These are phyloP conservation scores for Suillus luteus DNA, from an alignment of 768 basidiomycete species.

Conservation along the genomic window DNA sequence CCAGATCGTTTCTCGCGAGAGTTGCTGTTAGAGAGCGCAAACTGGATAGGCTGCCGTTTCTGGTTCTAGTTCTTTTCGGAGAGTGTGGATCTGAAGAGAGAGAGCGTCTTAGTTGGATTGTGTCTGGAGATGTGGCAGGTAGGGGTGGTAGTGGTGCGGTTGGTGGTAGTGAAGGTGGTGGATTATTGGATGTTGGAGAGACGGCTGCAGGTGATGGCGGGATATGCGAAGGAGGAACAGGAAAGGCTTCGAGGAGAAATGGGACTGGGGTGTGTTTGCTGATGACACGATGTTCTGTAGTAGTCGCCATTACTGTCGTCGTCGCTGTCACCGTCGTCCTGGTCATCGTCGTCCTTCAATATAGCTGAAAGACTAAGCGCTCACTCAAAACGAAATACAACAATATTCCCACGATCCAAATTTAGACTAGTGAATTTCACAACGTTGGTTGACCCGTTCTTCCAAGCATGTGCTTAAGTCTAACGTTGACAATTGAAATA, in stretches of 20 bases:
- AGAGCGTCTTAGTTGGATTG: neutral
- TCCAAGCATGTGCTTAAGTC: no score
- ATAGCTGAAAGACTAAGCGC: neutral
- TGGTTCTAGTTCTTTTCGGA: neutral
- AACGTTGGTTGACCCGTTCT: no score
- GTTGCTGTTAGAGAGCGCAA: neutral
- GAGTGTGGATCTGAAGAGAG: neutral
- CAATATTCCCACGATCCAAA: neutral
- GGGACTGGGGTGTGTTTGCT: constrained; percentile 36
- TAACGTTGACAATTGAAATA: no score
- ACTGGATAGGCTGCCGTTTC: constrained; percentile 3
- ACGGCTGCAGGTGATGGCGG: constrained; percentile 21
- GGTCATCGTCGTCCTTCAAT: neutral
- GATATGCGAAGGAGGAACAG: constrained; percentile 37
- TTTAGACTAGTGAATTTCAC: neutral
- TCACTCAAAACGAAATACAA: neutral
- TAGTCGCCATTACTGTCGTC: neutral
- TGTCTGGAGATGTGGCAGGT: constrained; percentile 55
- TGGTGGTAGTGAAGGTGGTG: constrained; percentile 62
- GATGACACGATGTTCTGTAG: constrained; percentile 17
- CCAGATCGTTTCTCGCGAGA: neutral
- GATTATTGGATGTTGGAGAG: constrained; percentile 34
- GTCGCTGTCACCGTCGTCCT: neutral
- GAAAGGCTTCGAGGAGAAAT: constrained; percentile 40
- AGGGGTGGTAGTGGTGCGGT: constrained; percentile 62